Evolutionary conservation across 495 filamentous ascomycete species (phyloP).

Genomic region (Penicillium flavigenum): DNA sequence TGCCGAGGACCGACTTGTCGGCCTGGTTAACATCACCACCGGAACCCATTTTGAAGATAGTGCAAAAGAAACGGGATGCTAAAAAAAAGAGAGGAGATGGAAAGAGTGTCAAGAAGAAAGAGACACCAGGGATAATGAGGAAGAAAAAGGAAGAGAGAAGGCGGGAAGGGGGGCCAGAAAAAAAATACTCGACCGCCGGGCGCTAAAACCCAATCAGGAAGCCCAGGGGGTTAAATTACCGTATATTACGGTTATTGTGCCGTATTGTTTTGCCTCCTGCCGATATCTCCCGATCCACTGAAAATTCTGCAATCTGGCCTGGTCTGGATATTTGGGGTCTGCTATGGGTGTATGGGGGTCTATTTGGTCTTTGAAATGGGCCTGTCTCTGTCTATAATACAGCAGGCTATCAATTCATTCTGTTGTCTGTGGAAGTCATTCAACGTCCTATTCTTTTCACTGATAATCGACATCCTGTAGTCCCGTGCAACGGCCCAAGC

Average conservation of each 20-base stretch:
- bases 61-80: constrained; percentile 37
- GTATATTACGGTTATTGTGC: constrained; percentile 16
- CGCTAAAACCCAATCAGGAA: constrained; percentile 37
- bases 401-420: background rate
- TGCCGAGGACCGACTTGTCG: constrained; percentile 86
- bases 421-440: background rate
- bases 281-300: constrained; percentile 49
- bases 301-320: constrained; percentile 25
- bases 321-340: constrained; percentile 2
- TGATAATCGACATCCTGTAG: constrained; percentile 12
- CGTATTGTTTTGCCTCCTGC: constrained; percentile 26
- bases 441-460: background rate
- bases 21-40: constrained; percentile 52
- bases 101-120: constrained; percentile 39
- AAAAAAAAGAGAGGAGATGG: constrained; percentile 47
- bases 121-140: constrained; percentile 41
- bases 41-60: constrained; percentile 50
- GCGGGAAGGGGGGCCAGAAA: constrained; percentile 38
- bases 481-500: constrained; percentile 32
- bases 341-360: constrained; percentile 1
- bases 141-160: constrained; percentile 37
- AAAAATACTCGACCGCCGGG: constrained; percentile 44
- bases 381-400: background rate
- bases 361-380: background rate
- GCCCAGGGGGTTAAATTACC: constrained; percentile 13